Evolutionary conservation across 1,284 basidiomycete species (phyloP), one percentile per base, ranked within the genome.

Genomic region (Melampsora americana): DNA sequence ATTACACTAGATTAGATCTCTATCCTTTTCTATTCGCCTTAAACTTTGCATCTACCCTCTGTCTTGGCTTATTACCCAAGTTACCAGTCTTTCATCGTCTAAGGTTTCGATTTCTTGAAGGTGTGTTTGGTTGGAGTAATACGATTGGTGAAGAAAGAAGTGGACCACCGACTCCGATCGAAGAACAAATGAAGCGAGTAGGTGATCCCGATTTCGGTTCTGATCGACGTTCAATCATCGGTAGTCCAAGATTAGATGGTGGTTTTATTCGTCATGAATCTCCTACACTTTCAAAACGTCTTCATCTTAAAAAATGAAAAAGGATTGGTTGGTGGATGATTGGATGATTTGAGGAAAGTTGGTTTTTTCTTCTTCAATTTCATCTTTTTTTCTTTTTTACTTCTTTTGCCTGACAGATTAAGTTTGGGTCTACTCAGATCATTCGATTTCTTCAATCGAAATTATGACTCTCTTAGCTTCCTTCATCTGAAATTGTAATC

Each of bases 1-100:
- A 99, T 83, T 99, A 98, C 86, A 97, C 95, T 2, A 79, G 80
- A 64, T 84, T 84, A 65, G 91, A 93, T 81, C 95, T 95, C 82
- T 89, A 96, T 80, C 93, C 92, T 26, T 91, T 90, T 86, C 83
- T 96, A 56, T 99, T 99, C 82, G 89, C 91, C 28, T 86, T 99
- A 82, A 99, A 99, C 83, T 87, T 99, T 79, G 86, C 89, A 2
- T 91, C 92, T 0, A 87, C 96, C 39, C 85, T 95, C 46, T 85
- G 93, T 69, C 89, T 93, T 71, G 85, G 85, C 12, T 88, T 99
- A 66, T 90, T 98, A 80, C 95, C 96, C 62, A 99, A 99, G 84
- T 87, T 99, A n/a, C 95, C 95, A 62, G 88, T 91, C 85, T 91
- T 92, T 69, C 81, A 82, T 73, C 78, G 81, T 14, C 75, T 81